These are phyloP conservation scores for Anacardium occidentale DNA, from an alignment of 345 rosid species.

Conservation along the genomic window DNA sequence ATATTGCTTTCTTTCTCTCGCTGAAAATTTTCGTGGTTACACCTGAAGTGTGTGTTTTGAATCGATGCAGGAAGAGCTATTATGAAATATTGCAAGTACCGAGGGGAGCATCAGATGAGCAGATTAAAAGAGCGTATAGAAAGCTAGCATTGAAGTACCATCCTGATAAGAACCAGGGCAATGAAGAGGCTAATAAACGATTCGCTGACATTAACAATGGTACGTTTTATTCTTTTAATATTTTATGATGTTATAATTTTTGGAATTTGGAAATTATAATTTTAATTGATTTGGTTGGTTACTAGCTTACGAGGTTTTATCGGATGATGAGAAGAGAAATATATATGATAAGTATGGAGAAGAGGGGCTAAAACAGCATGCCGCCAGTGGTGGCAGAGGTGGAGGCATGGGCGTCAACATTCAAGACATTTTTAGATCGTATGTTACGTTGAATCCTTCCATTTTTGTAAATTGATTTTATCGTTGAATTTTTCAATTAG, in stretches of 20 bases:
- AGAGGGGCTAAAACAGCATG: constrained; percentile 93
- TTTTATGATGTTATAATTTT: not conserved
- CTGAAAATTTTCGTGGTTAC: not conserved
- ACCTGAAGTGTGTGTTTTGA: not conserved
- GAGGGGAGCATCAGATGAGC: constrained; percentile 92
- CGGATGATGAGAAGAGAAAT: constrained; percentile 83
- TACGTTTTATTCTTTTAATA: constrained; percentile 14
- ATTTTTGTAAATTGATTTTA: not conserved
- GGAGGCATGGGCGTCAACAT: constrained; percentile 69
- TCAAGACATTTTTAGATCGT: constrained; percentile 62
- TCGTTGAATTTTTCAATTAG: not conserved
- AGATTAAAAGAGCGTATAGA: constrained; percentile 95
- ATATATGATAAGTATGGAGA: constrained; percentile 90
- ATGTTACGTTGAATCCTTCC: constrained; percentile 20
- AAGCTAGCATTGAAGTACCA: constrained; percentile 97
- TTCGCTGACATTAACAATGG: constrained; percentile 97
- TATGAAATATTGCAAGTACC: constrained; percentile 92
- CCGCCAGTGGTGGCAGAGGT: constrained; percentile 82
- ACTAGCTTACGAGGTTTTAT: constrained; percentile 92
- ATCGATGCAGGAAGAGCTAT: constrained; percentile 74
- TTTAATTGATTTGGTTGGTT: constrained; percentile 14
- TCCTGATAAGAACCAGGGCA: constrained; percentile 95
- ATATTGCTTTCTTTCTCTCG: not conserved
- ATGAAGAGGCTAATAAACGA: constrained; percentile 85
- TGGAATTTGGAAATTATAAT: not conserved